Base-by-base conservation (phyloP, 352 stramenopile species). In the Phytophthora pinifolia region DNA sequence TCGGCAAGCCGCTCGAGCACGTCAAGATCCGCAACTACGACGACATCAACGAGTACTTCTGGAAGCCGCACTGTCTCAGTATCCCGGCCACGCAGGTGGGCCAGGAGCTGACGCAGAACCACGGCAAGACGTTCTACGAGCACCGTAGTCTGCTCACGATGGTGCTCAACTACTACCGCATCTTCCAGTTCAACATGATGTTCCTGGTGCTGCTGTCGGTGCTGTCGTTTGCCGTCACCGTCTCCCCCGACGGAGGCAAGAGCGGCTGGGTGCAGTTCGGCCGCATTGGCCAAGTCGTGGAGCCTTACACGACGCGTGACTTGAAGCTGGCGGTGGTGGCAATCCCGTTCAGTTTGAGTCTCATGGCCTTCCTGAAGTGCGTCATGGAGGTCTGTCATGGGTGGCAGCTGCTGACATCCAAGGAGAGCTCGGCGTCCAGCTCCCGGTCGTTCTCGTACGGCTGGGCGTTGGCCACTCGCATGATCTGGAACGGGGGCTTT, bases 11-110 rank as follows among this genome's bases (percentile, higher is more conserved):
- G 10, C 50, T 87, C 10, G 80, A 91, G 48, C 80, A 91, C 36
- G 79, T 86, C 29, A 79, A 89, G 52, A 80, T 91, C 34, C 76
- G 80, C 39, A 91, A 91, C 43, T 91, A 91, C 57, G 80, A 91
- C 56, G 80, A 91, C 37, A 81, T 91, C 33, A 91, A 91, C 54
- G 80, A 91, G 59, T 91, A 88, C 47, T 91, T 91, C 41, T 91
- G 80, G 80, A 86, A 85, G 43, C 49, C 50, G 34, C 74, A 84
- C 41, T 88, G 79, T 52, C 67, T 91, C 18, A 80, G 57, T 20
- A 83, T 91, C 36, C 30, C 63, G 1, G 56, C 88, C 12, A 49
- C 57, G 8, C 36, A 67, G 8, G 75, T 89, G 32, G 80, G 76
- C 0, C 31, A 59, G 12, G 76, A 87, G 37, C 39, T 91, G 12